Percentiles rank a stretch among this genome's conserved stretches.
Evolutionary conservation across 75 land plant species (phyloP).

Genomic region (Pinus tabuliformis): DNA sequence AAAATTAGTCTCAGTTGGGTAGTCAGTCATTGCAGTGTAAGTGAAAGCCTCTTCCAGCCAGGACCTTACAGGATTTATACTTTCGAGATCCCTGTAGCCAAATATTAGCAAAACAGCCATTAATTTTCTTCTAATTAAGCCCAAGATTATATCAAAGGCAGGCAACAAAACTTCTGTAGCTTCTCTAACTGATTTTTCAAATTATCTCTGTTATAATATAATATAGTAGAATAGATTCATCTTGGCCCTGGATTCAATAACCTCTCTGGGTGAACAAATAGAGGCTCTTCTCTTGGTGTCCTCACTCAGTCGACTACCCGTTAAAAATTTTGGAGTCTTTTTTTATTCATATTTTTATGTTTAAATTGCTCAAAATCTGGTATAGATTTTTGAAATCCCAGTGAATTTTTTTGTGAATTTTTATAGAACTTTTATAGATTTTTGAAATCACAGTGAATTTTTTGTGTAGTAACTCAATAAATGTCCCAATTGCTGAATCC

Average conservation of each 20-base stretch:
- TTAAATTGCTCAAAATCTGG: too few species aligned
- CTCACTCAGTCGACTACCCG: background rate
- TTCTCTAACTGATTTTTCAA: background rate
- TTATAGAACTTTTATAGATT: too few species aligned
- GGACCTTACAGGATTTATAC: conserved; percentile 6
- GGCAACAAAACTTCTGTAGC: background rate
- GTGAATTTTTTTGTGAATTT: too few species aligned
- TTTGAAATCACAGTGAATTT: too few species aligned
- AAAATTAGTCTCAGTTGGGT: conserved; percentile 67
- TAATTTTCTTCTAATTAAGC: background rate
- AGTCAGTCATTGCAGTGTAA: conserved; percentile 73
- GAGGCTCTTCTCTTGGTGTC: background rate
- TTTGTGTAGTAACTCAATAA: too few species aligned
- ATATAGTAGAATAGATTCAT: background rate
- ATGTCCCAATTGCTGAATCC: too few species aligned
- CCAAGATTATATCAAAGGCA: background rate
- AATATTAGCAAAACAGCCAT: background rate
- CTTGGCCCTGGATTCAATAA: background rate
- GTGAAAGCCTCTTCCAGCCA: conserved; percentile 44
- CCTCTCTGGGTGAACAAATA: background rate
- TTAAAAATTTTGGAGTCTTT: too few species aligned
- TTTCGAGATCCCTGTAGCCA: conserved; percentile 7
- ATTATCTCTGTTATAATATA: background rate
- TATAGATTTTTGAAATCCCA: too few species aligned
- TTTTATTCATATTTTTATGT: too few species aligned